Conservation (phyloP, 768 basidiomycete species). For the Phlegmacium glaucopus region DNA sequence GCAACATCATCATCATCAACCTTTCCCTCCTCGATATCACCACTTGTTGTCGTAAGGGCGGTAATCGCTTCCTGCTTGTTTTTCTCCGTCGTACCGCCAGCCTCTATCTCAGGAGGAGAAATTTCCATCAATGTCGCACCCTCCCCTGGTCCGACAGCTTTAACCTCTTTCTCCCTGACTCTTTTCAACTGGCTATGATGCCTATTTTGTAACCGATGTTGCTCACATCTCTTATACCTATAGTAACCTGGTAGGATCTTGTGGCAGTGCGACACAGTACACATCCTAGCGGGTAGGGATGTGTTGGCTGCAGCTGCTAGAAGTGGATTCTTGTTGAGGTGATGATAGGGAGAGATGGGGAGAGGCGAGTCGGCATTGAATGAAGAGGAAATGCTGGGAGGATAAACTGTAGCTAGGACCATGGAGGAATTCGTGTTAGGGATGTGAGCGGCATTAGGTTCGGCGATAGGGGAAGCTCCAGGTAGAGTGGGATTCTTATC, state of each 20-base stretch:
- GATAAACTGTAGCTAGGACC: slow-evolving; percentile 4
- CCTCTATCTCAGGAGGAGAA: not conserved
- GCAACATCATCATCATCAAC: not conserved
- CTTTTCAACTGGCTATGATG: slow-evolving; percentile 47
- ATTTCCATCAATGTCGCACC: slow-evolving; percentile 12
- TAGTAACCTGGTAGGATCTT: slow-evolving; percentile 44
- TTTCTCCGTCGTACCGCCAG: not conserved
- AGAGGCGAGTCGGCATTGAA: slow-evolving; percentile 7
- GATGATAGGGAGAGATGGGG: slow-evolving; percentile 8
- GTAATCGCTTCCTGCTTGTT: not conserved
- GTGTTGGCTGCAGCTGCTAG: not conserved
- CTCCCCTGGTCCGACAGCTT: slow-evolving; percentile 24
- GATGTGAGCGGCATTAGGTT: not conserved
- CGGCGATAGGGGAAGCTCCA: not conserved
- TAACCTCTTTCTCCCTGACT: slow-evolving; percentile 46
- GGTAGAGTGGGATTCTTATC: too few relatives aligned
- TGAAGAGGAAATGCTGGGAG: slow-evolving; percentile 1
- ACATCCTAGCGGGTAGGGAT: slow-evolving; percentile 42
- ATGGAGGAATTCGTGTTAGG: not conserved
- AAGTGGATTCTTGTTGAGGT: slow-evolving; percentile 3
- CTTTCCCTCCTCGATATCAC: not conserved
- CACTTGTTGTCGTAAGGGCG: not conserved
- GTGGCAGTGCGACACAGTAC: slow-evolving; percentile 57
- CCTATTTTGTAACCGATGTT: slow-evolving; percentile 53
- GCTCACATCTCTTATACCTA: slow-evolving; percentile 51